These are phyloP conservation scores for Aspergillus transmontanensis DNA, from an alignment of 2,329 filamentous ascomycete species.

Conservation along the genomic window DNA sequence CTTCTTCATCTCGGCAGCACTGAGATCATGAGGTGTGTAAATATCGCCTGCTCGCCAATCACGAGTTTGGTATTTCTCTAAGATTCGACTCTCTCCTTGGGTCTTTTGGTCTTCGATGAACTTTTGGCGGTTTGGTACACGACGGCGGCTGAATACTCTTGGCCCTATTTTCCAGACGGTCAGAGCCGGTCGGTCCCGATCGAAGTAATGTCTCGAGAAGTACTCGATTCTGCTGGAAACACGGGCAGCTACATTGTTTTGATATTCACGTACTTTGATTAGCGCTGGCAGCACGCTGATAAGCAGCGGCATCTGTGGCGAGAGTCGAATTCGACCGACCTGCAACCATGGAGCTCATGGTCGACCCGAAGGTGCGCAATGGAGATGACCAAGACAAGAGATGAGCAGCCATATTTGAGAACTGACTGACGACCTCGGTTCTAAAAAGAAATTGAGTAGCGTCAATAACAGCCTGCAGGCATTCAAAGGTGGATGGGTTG, in stretches of 20 bases:
- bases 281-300: slow-evolving; percentile 23
- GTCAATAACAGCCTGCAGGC: background rate
- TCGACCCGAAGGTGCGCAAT: slow-evolving; percentile 28
- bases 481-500: background rate
- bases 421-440: background rate
- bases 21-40: slow-evolving; percentile 88
- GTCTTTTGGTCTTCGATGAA: slow-evolving; percentile 41
- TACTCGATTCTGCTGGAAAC: background rate
- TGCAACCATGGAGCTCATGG: slow-evolving; percentile 22
- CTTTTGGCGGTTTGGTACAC: slow-evolving; percentile 33
- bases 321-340: slow-evolving; percentile 40
- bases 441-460: background rate
- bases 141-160: slow-evolving; percentile 27
- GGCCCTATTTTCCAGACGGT: slow-evolving; percentile 18
- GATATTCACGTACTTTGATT: slow-evolving; percentile 23
- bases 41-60: slow-evolving; percentile 78
- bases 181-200: slow-evolving; percentile 1
- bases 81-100: slow-evolving; percentile 38
- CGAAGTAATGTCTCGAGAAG: background rate
- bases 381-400: slow-evolving; percentile 30
- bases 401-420: slow-evolving; percentile 30
- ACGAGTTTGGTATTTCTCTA: slow-evolving; percentile 56
- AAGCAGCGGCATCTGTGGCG: slow-evolving; percentile 29
- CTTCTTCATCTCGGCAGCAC: slow-evolving; percentile 75
- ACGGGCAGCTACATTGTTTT: background rate